Conservation (phyloP, 1,284 basidiomycete genomes). For the Austroboletus olivaceoglutinosus region DNA sequence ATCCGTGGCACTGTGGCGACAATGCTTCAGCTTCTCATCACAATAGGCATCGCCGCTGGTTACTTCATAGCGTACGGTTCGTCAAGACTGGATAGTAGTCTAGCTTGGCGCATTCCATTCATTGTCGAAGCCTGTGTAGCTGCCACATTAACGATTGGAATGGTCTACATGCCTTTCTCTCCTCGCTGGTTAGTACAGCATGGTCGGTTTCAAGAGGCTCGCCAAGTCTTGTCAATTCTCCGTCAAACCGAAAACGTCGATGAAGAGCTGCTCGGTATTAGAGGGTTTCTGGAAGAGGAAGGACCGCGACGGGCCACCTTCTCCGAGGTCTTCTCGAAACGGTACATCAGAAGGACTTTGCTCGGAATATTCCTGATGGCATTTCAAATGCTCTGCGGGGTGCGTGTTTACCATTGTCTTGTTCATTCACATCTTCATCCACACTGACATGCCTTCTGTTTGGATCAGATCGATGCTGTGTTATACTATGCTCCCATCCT, state of each 20-base stretch:
- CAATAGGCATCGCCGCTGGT: slow-evolving; percentile 45
- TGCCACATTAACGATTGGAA: slow-evolving; percentile 42
- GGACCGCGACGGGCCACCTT: slow-evolving; percentile 18
- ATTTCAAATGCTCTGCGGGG: slow-evolving; percentile 42
- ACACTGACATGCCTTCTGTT: slow-evolving; percentile 22
- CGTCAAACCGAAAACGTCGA: slow-evolving; percentile 15
- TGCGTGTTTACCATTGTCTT: slow-evolving; percentile 13
- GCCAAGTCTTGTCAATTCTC: slow-evolving; percentile 22
- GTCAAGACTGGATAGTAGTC: slow-evolving; percentile 35
- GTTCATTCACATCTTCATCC: slow-evolving; percentile 14
- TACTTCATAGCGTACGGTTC: slow-evolving; percentile 53
- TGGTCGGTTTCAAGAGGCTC: slow-evolving; percentile 43
- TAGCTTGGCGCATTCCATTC: slow-evolving; percentile 52
- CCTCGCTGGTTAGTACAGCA: slow-evolving; percentile 50
- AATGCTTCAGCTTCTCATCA: slow-evolving; percentile 45
- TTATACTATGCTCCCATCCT: slow-evolving; percentile 50
- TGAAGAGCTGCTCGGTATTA: slow-evolving; percentile 23
- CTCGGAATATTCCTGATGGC: slow-evolving; percentile 48
- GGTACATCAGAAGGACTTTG: slow-evolving; percentile 38
- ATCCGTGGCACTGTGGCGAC: slow-evolving; percentile 44
- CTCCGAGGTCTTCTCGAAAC: slow-evolving; percentile 31
- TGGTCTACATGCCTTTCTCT: slow-evolving; percentile 50
- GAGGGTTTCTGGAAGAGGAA: slow-evolving; percentile 25
- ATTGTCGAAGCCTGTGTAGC: slow-evolving; percentile 43
- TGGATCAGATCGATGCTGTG: slow-evolving; percentile 23